A percentile compares a stretch with the other conserved stretches of the same genome.
Conservation (phyloP, 306 rosid genomes). For the Fagus sylvatica region DNA sequence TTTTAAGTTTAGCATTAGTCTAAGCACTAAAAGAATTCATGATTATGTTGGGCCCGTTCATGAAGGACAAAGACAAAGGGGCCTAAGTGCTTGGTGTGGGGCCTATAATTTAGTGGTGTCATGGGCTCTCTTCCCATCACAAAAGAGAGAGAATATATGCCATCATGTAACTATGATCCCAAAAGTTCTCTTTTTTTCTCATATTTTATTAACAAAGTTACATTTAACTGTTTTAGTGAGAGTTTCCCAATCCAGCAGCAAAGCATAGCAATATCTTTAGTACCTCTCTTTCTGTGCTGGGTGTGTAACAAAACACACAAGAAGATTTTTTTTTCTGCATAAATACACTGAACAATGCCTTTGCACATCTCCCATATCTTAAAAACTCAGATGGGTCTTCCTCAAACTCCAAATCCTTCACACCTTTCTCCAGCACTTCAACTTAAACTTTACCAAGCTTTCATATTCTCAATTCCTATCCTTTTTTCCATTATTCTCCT, state of each 20-base stretch:
- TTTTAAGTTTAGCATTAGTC: conserved; percentile 7
- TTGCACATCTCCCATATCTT: conserved; percentile 5
- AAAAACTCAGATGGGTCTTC: conserved; percentile 43
- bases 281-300: neutral
- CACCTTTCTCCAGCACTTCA: conserved; percentile 76
- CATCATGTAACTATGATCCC: conserved; percentile 13
- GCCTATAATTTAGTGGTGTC: conserved; percentile 39
- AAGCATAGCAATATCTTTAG: conserved; percentile 14
- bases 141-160: conserved; percentile 37
- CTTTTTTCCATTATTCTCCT: conserved; percentile 78
- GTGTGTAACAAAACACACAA: too few relatives aligned
- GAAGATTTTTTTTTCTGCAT: neutral
- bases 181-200: conserved; percentile 4
- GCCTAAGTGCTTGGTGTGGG: conserved; percentile 27
- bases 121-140: conserved; percentile 47
- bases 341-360: neutral
- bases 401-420: conserved; percentile 54
- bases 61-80: conserved; percentile 14
- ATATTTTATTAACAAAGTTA: conserved; percentile 24
- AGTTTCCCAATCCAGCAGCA: conserved; percentile 32
- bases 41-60: conserved; percentile 22
- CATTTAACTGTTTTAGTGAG: neutral
- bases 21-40: conserved; percentile 2
- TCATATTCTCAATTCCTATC: conserved; percentile 87
- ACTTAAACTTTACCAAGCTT: conserved; percentile 85